Conservation (phyloP, 768 basidiomycete species). For the Calvatia gigantea region DNA sequence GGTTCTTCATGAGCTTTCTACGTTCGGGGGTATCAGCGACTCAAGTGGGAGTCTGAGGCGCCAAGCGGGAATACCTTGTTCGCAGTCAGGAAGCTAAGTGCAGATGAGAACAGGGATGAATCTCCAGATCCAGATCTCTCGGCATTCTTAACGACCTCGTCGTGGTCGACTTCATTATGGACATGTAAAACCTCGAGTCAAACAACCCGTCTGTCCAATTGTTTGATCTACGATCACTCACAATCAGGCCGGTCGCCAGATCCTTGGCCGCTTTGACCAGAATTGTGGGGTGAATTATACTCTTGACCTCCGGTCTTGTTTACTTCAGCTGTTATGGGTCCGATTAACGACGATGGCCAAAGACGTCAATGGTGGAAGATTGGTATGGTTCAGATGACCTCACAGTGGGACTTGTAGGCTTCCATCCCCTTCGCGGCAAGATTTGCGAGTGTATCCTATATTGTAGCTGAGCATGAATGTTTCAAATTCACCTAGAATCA, state of each 20-base stretch:
- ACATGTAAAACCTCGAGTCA: no score
- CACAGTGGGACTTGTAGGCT: slow-evolving; percentile 51
- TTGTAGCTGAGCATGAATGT: neutral
- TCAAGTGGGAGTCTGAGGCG: neutral
- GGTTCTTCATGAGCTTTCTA: slow-evolving; percentile 55
- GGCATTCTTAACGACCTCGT: slow-evolving; percentile 58
- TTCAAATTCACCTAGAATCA: neutral
- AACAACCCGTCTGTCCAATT: neutral
- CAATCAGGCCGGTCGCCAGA: slow-evolving; percentile 24
- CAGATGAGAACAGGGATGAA: slow-evolving; percentile 51
- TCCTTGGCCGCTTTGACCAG: slow-evolving; percentile 22
- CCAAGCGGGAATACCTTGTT: slow-evolving; percentile 41
- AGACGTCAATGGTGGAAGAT: neutral
- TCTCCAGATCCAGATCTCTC: slow-evolving; percentile 53
- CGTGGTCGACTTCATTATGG: slow-evolving; percentile 52
- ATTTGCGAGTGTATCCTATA: slow-evolving; percentile 23
- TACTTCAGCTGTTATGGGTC: slow-evolving; percentile 32
- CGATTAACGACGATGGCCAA: slow-evolving; percentile 18
- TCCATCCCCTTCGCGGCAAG: slow-evolving; percentile 66
- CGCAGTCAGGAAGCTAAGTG: slow-evolving; percentile 46
- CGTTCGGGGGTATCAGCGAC: neutral
- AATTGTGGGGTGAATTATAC: slow-evolving; percentile 55
- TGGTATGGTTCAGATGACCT: slow-evolving; percentile 15
- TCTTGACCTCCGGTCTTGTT: slow-evolving; percentile 62
- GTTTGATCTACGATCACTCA: slow-evolving; percentile 17